Evolutionary conservation across 495 filamentous ascomycete species (phyloP), one percentile per base, ranked within the genome.

Genomic region (Lentithecium fluviatile): DNA sequence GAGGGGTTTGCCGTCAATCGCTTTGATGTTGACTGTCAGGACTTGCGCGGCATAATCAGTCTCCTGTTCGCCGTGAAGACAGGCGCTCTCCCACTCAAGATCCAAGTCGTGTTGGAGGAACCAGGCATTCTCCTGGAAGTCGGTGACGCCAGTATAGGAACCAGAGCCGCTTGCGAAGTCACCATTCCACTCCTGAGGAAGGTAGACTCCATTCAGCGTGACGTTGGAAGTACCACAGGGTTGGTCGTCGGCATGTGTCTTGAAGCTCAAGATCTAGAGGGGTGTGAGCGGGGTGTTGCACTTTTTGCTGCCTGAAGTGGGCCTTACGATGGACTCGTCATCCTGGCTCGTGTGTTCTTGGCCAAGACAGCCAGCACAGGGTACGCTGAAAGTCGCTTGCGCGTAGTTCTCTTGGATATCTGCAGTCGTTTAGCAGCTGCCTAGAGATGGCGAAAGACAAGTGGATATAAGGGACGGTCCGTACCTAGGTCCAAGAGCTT

Each of bases 271-370:
- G 20, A 65, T 58, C 71, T 74, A 45, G 26, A 64, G 36, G 38
- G 47, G 38, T 24, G 56, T 65, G 26, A 62, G 68, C 58, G 57
- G 25, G 34, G 23, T 48, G 21, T 25, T 67, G 58, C 25, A 54
- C 25, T 50, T 56, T 45, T 48, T 61, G 51, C 42, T 67, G 61
- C 65, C 70, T 70, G 65, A 67, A 57, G 66, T 52, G 62, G 62
- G 66, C 21, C 71, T 66, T 67, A 74, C 72, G 52, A 73, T 56
- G 38, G 71, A 63, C 52, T 74, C 72, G 72, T 74, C 72, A 73
- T 59, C 68, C 37, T 56, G 40, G 32, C 38, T 51, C 47, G 26
- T 45, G 32, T 53, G 26, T 21, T 51, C 38, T 50, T 46, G 20
- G 64, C 62, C 62, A 60, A 67, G 65, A 68, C 64, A 67, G 29